Base-by-base conservation (phyloP, 1,139 yeast genomes). In the Hyphopichia wangnamkhiaoensis region DNA sequence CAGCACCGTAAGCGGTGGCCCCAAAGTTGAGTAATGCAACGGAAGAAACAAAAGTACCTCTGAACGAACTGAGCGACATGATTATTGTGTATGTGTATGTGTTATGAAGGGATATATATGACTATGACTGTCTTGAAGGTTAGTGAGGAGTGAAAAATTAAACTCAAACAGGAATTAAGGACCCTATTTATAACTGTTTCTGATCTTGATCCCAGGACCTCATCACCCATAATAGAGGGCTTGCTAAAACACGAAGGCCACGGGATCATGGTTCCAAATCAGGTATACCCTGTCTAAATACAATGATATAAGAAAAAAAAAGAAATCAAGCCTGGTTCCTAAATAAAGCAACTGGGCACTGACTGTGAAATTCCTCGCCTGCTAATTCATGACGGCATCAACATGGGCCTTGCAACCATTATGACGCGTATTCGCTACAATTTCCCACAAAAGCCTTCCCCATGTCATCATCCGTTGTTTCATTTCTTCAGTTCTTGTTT, bases 1-100 rank as follows among this genome's bases (percentile, higher is more conserved):
- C 44, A 4, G 40, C 48, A 4, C 43, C 45, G 18, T 37, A 16
- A 8, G 44, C 47, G 13, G 48, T 33, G 17, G 9, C 34, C 31
- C 43, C 38, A 40, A 38, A 18, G 43, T 33, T 30, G 24, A 30
- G 9, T 18, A 30, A 19, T 12, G 24, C 33, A 19, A 30, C 15
- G 9, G 27, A 19, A 5, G 27, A 19, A 26, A 34, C 9, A 12
- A 17, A n/a, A n/a, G n/a, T n/a, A n/a, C n/a, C n/a, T n/a, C n/a
- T n/a, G n/a, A n/a, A n/a, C n/a, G n/a, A n/a, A n/a, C n/a, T n/a
- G n/a, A n/a, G n/a, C n/a, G n/a, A n/a, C n/a, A n/a, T n/a, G n/a
- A n/a, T n/a, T n/a, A n/a, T n/a, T n/a, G n/a, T n/a, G n/a, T n/a
- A n/a, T n/a, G n/a, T n/a, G n/a, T n/a, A n/a, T n/a, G n/a, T n/a